phyloP scores from a whole-genome alignment of 495 filamentous ascomycete genomes.

The Xylaria curta region DNA sequence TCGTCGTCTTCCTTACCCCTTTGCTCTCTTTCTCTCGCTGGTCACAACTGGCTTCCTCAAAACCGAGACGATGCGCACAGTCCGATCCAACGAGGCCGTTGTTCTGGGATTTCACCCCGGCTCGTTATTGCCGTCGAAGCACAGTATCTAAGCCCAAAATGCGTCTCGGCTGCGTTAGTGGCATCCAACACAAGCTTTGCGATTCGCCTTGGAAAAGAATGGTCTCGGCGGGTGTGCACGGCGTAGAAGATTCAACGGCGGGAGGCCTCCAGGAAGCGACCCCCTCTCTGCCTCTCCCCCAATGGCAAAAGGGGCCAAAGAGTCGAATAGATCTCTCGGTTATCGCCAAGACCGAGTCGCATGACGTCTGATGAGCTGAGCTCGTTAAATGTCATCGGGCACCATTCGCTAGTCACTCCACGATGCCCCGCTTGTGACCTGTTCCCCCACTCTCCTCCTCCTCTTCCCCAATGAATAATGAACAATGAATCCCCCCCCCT shows the following conservation, averaged over 20 bases:
- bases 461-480: conserved; percentile 13
- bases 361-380: conserved; percentile 27
- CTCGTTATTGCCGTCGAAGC: background rate
- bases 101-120: background rate
- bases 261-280: conserved; percentile 23
- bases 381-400: conserved; percentile 16
- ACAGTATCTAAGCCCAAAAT: background rate
- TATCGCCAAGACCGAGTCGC: conserved; percentile 24
- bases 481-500: conserved; percentile 12
- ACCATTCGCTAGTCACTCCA: conserved; percentile 27
- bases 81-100: background rate
- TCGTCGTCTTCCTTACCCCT: conserved; percentile 6
- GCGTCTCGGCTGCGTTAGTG: background rate
- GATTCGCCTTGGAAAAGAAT: conserved; percentile 18
- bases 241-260: background rate
- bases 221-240: background rate
- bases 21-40: background rate
- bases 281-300: background rate
- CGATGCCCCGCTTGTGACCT: conserved; percentile 26
- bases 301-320: conserved; percentile 2
- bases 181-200: conserved; percentile 7
- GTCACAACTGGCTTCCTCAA: background rate
- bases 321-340: conserved; percentile 12
- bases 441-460: conserved; percentile 11
- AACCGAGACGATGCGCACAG: background rate